These are phyloP conservation scores for Fraxinus anomala DNA, from an alignment of 257 asterid genomes.

Conservation along the genomic window DNA sequence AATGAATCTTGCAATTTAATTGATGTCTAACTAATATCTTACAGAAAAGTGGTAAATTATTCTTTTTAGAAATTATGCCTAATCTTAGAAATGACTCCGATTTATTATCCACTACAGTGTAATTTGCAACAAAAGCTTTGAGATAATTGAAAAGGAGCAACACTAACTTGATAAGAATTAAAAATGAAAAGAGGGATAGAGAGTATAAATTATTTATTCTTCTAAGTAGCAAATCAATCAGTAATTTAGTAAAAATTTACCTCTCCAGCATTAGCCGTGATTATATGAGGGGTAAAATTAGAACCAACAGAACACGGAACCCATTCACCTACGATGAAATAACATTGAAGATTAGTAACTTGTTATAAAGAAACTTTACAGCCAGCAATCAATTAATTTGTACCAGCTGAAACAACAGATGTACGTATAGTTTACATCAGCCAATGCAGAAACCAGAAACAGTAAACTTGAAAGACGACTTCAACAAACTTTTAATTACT, in stretches of 20 bases:
- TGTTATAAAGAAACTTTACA: not conserved
- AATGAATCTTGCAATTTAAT: too few relatives aligned
- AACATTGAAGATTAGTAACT: conserved; percentile 22
- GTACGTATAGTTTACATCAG: not conserved
- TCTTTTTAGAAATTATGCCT: not conserved
- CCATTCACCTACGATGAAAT: conserved; percentile 66
- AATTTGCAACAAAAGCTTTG: not conserved
- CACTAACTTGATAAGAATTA: not conserved
- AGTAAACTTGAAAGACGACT: not conserved
- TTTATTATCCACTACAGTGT: not conserved
- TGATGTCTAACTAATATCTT: not conserved
- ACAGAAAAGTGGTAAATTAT: not conserved
- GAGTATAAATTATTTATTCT: not conserved
- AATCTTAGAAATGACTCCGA: not conserved
- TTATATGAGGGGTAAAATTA: conserved; percentile 80
- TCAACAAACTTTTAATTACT: not conserved
- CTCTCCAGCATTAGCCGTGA: conserved; percentile 14
- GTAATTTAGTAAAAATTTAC: not conserved
- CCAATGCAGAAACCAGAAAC: not conserved
- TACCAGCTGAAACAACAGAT: conserved; percentile 1
- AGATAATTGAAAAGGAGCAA: not conserved
- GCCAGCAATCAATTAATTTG: conserved; percentile 13
- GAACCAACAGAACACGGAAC: conserved; percentile 83
- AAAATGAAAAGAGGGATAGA: conserved; percentile 7
- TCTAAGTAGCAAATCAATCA: not conserved